phyloP scores from a whole-genome alignment of 768 basidiomycete species.

The Termitomyces sp. region DNA sequence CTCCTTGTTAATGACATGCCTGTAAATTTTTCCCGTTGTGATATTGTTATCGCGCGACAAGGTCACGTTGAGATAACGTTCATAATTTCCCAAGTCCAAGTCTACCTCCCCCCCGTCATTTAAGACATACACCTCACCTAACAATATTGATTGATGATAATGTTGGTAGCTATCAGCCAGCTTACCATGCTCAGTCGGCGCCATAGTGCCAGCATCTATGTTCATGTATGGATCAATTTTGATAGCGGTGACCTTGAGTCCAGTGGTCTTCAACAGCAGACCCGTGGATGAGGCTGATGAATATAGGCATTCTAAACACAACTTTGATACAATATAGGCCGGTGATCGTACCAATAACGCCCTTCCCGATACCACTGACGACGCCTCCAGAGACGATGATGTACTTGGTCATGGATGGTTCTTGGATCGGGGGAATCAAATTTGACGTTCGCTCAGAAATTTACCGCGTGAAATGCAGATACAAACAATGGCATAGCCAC shows the following conservation, averaged over 20 bases:
- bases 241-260: slow-evolving; percentile 96
- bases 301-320: slow-evolving; percentile 11
- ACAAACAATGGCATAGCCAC: slow-evolving; percentile 10
- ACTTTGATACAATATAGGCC: slow-evolving; percentile 16
- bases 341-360: slow-evolving; percentile 83
- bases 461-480: slow-evolving; percentile 6
- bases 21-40: slow-evolving; percentile 97
- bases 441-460: slow-evolving; percentile 5
- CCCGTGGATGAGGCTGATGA: slow-evolving; percentile 90
- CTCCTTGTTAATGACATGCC: slow-evolving; percentile 96
- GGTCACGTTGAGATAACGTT: slow-evolving; percentile 94
- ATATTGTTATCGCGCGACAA: slow-evolving; percentile 95
- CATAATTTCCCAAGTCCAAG: slow-evolving; percentile 96
- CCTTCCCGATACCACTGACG: slow-evolving; percentile 98
- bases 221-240: slow-evolving; percentile 99
- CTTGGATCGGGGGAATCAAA: slow-evolving; percentile 1
- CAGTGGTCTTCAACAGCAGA: slow-evolving; percentile 88
- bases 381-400: slow-evolving; percentile 97
- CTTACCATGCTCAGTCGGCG: slow-evolving; percentile 96
- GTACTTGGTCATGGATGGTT: slow-evolving; percentile 79
- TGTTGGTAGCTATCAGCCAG: neutral
- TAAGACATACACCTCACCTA: slow-evolving; percentile 93
- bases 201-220: slow-evolving; percentile 99
- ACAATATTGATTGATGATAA: neutral
- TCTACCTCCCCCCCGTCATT: slow-evolving; percentile 99